Evolutionary conservation across 202 grass and related monocot genomes (phyloP).

Genomic region (Hordeum pubiflorum): DNA sequence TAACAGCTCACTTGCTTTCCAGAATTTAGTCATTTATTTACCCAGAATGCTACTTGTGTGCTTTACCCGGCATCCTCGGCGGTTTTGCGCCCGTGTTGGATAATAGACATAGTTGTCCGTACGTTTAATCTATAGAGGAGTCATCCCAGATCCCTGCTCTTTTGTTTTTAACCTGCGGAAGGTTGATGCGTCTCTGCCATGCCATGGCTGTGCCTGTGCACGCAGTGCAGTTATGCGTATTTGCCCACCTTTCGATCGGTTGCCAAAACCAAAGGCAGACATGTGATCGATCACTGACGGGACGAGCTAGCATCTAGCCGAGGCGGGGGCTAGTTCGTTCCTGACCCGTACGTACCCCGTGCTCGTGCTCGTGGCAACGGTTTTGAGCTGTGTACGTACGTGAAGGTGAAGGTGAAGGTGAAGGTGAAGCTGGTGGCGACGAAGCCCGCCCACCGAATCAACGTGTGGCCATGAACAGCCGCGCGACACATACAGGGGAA

Average conservation of each 20-base stretch:
- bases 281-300: conserved; percentile 27
- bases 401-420: background rate
- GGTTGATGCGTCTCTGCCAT: conserved; percentile 5
- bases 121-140: background rate
- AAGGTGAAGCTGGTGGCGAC: too few relatives aligned
- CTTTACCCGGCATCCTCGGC: background rate
- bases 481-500: background rate
- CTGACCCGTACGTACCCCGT: background rate
- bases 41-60: too few relatives aligned
- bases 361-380: background rate
- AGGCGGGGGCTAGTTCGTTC: background rate
- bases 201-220: background rate
- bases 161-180: conserved; percentile 8
- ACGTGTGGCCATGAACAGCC: background rate
- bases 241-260: conserved; percentile 5
- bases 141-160: background rate
- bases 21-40: too few relatives aligned
- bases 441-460: background rate
- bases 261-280: conserved; percentile 28
- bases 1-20: background rate
- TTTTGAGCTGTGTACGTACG: background rate
- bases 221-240: conserved; percentile 8
- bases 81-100: background rate
- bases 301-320: background rate
- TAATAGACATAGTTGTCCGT: background rate